Percentiles rank a stretch among this genome's conserved stretches.
Conservation (phyloP, 2,329 filamentous ascomycete genomes). For the Dothideomycetes sp. region DNA sequence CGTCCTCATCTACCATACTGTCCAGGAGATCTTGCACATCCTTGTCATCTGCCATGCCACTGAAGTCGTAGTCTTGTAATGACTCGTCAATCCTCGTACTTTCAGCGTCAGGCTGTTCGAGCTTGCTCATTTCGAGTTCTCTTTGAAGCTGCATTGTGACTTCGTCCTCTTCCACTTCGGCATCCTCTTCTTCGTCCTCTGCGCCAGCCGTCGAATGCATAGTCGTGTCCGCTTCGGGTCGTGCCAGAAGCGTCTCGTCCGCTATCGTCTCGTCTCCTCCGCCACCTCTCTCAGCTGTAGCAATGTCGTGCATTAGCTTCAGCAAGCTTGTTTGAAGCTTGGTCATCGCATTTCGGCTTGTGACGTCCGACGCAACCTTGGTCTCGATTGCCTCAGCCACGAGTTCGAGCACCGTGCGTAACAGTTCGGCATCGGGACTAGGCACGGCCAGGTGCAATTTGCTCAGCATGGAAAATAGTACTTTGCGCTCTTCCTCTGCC, state of each 20-base stretch:
- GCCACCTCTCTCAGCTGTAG: constrained; percentile 20
- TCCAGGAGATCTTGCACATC: constrained; percentile 12
- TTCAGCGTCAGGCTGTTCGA: constrained; percentile 9
- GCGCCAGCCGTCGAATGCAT: constrained; percentile 4
- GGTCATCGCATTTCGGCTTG: constrained; percentile 42
- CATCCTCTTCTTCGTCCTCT: constrained; percentile 5
- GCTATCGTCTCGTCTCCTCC: constrained; percentile 20
- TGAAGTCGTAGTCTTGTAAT: constrained; percentile 9
- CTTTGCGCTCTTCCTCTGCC: constrained; percentile 76
- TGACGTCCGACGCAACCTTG: constrained; percentile 39
- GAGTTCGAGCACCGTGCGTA: constrained; percentile 32
- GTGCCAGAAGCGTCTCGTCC: constrained; percentile 2
- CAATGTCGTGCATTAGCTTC: constrained; percentile 39
- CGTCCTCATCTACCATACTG: constrained; percentile 10
- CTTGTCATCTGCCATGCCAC: constrained; percentile 10
- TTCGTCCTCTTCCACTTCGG: constrained; percentile 9
- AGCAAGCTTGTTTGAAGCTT: constrained; percentile 41
- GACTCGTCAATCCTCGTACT: constrained; percentile 9
- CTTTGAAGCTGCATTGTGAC: constrained; percentile 9
- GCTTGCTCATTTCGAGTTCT: constrained; percentile 10
- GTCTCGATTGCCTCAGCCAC: constrained; percentile 36
- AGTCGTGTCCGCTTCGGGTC: constrained; percentile 3
- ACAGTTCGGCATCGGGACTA: constrained; percentile 16
- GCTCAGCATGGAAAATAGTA: constrained; percentile 62
- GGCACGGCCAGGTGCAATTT: constrained; percentile 64